These are phyloP conservation scores for Starmerella apis DNA, from an alignment of 805 yeast species.

Conservation along the genomic window DNA sequence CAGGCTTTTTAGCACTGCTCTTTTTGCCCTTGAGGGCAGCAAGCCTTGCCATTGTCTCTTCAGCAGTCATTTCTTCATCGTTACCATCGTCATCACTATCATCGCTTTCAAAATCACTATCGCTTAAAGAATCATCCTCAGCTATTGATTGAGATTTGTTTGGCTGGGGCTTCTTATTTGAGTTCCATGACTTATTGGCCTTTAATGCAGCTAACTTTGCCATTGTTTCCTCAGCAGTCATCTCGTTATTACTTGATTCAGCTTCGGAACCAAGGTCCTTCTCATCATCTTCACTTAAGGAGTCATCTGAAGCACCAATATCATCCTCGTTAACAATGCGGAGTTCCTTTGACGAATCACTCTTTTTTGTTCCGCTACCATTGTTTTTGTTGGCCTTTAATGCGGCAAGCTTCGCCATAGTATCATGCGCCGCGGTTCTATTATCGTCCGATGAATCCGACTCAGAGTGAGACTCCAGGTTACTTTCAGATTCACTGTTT, in stretches of 20 bases:
- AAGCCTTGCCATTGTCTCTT: constrained; percentile 26
- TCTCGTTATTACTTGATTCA: constrained; percentile 4
- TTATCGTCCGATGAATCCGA: constrained; percentile 5
- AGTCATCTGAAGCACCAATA: constrained; percentile 20
- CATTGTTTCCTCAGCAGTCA: constrained; percentile 25
- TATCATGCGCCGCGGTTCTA: constrained; percentile 21
- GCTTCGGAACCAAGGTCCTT: constrained; percentile 10
- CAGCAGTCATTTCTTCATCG: constrained; percentile 19
- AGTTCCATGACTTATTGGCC: constrained; percentile 6
- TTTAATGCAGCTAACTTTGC: constrained; percentile 25
- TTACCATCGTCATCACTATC: constrained; percentile 2
- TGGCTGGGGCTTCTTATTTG: neutral
- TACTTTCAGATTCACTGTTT: neutral
- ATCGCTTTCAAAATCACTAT: constrained; percentile 24
- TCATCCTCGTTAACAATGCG: constrained; percentile 2
- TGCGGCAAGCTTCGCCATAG: constrained; percentile 22
- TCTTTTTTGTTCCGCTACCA: neutral
- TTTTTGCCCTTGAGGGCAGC: constrained; percentile 25
- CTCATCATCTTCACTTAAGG: constrained; percentile 8
- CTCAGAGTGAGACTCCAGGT: neutral
- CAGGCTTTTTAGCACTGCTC: neutral
- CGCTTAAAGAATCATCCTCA: constrained; percentile 19
- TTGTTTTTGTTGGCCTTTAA: constrained; percentile 9
- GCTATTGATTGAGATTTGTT: neutral
- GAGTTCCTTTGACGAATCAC: neutral